These are phyloP conservation scores for Penicillium psychrosexuale DNA, from an alignment of 2,329 filamentous ascomycete genomes.

Conservation along the genomic window DNA sequence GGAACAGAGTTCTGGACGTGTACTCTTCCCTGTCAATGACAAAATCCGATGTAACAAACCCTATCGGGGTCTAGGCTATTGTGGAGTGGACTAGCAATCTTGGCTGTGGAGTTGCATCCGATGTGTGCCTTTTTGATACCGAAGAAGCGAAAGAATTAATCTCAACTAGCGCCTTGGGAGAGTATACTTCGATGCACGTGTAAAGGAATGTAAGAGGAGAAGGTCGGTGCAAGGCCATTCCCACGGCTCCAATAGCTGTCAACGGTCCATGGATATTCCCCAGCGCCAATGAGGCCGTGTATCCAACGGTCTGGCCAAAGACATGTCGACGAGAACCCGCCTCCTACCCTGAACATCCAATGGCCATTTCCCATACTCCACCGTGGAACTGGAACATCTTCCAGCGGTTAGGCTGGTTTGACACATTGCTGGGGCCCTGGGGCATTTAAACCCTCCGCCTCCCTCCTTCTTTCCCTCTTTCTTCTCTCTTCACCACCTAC, in stretches of 20 bases:
- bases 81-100: slow-evolving; percentile 8
- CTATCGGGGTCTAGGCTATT: slow-evolving; percentile 12
- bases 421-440: not conserved
- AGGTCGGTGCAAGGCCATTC: slow-evolving; percentile 10
- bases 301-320: not conserved
- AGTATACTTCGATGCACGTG: not conserved
- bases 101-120: slow-evolving; percentile 10
- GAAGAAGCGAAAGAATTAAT: not conserved
- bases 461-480: slow-evolving; percentile 5
- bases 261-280: slow-evolving; percentile 1
- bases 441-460: slow-evolving; percentile 8
- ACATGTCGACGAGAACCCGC: slow-evolving; percentile 2
- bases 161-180: not conserved
- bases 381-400: not conserved
- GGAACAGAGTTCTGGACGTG: not conserved
- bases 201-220: not conserved
- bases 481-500: slow-evolving; percentile 4
- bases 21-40: not conserved
- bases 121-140: not conserved
- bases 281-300: slow-evolving; percentile 1
- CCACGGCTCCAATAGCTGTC: slow-evolving; percentile 6
- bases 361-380: not conserved
- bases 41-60: not conserved
- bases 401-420: slow-evolving; percentile 7
- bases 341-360: not conserved